Percentiles rank a stretch among this genome's conserved stretches.
These are phyloP conservation scores for Lentinula novae-zelandiae DNA, from an alignment of 1,284 basidiomycete genomes.

Conservation along the genomic window DNA sequence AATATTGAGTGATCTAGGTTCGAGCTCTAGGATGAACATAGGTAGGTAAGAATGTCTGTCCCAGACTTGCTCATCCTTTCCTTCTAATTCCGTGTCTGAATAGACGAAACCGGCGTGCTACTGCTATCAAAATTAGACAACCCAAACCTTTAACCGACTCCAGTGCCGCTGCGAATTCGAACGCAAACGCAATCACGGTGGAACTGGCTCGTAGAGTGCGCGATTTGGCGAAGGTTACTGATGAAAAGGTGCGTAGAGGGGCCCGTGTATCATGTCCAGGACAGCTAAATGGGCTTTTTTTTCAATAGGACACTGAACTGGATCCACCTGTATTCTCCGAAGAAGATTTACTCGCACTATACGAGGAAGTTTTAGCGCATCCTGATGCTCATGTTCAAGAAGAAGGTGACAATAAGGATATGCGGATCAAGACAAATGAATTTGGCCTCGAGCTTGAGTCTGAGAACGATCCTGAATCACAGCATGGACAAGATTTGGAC, in stretches of 20 bases:
- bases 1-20: too few relatives aligned
- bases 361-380: slow-evolving; percentile 49
- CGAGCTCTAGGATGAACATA: too few relatives aligned
- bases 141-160: neutral
- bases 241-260: slow-evolving; percentile 28
- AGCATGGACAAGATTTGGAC: slow-evolving; percentile 19
- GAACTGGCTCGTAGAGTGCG: slow-evolving; percentile 38
- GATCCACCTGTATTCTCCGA: slow-evolving; percentile 42
- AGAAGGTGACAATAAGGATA: slow-evolving; percentile 5
- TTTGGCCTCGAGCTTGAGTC: too few relatives aligned
- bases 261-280: too few relatives aligned
- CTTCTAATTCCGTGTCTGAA: too few relatives aligned
- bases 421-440: too few relatives aligned
- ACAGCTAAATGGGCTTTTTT: neutral
- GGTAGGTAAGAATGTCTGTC: too few relatives aligned
- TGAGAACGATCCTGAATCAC: slow-evolving; percentile 21
- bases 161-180: neutral
- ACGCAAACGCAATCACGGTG: slow-evolving; percentile 10
- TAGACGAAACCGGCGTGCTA: neutral
- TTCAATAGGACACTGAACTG: slow-evolving; percentile 26
- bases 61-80: too few relatives aligned
- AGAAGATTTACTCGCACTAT: slow-evolving; percentile 44
- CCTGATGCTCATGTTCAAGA: slow-evolving; percentile 20
- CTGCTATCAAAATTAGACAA: neutral
- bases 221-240: slow-evolving; percentile 33